phyloP scores from a whole-genome alignment of 2,329 filamentous ascomycete species.

The Canariomyces notabilis region DNA sequence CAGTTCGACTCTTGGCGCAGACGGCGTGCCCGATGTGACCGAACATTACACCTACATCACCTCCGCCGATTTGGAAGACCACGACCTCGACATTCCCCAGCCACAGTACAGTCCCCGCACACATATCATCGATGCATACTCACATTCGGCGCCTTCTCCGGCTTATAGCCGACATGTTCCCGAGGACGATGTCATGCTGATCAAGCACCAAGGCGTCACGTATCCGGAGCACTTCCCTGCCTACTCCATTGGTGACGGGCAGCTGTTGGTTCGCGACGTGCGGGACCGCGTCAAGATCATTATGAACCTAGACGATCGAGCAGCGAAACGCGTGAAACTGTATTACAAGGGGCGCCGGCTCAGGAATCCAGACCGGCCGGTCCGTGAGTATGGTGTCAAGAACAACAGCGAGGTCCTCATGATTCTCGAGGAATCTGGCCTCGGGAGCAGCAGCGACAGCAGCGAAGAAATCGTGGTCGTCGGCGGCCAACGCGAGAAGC shows the following conservation, averaged over 20 bases:
- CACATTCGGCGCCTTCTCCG: slow-evolving; percentile 28
- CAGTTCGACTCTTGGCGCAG: slow-evolving; percentile 38
- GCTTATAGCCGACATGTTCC: slow-evolving; percentile 22
- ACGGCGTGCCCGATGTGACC: slow-evolving; percentile 57
- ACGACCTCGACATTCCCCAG: slow-evolving; percentile 31
- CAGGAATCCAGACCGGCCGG: slow-evolving; percentile 55
- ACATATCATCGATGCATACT: slow-evolving; percentile 15
- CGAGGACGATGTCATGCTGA: slow-evolving; percentile 61
- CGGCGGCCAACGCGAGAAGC: slow-evolving; percentile 29
- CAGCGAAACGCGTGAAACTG: slow-evolving; percentile 55
- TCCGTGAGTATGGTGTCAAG: slow-evolving; percentile 57
- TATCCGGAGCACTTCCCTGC: slow-evolving; percentile 70
- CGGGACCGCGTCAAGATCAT: slow-evolving; percentile 62
- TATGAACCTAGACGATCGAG: slow-evolving; percentile 55
- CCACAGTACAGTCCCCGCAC: slow-evolving; percentile 25
- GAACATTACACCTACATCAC: slow-evolving; percentile 81
- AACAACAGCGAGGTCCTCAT: slow-evolving; percentile 58
- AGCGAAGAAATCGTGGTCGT: slow-evolving; percentile 41
- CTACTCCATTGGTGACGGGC: slow-evolving; percentile 69
- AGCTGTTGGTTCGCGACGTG: slow-evolving; percentile 62
- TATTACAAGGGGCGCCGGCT: slow-evolving; percentile 69
- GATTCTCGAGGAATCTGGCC: slow-evolving; percentile 42
- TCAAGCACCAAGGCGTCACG: slow-evolving; percentile 62
- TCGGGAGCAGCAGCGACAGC: slow-evolving; percentile 32
- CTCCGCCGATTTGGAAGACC: slow-evolving; percentile 61